Evolutionary conservation across 805 yeast species (phyloP).

Genomic region (Blastobotrys chiropterorum): DNA sequence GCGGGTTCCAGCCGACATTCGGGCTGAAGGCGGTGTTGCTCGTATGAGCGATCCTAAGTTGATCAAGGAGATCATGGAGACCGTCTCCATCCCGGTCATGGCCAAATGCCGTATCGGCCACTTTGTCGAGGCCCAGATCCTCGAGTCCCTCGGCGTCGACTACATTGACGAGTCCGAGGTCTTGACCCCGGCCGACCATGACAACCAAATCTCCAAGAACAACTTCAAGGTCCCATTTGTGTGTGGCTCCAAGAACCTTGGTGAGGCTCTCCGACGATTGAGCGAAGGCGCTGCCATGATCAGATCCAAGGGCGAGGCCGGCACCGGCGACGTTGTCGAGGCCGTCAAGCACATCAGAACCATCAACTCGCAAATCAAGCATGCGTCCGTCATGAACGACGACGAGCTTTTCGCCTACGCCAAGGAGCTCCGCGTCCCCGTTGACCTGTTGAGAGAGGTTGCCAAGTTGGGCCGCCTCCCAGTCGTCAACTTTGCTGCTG

Average conservation of each 20-base stretch:
- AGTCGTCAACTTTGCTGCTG: slow-evolving; percentile 83
- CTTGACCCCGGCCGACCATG: slow-evolving; percentile 73
- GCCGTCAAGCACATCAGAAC: slow-evolving; percentile 69
- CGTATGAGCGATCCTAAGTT: slow-evolving; percentile 81
- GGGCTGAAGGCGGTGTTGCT: slow-evolving; percentile 75
- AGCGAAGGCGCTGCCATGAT: slow-evolving; percentile 84
- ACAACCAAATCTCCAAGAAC: slow-evolving; percentile 54
- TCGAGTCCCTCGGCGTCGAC: slow-evolving; percentile 66
- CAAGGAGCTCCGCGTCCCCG: slow-evolving; percentile 52
- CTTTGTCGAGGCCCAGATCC: slow-evolving; percentile 71
- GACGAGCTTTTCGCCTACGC: slow-evolving; percentile 48
- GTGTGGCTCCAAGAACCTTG: slow-evolving; percentile 76
- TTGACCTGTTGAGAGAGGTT: slow-evolving; percentile 41
- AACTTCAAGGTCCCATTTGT: slow-evolving; percentile 69
- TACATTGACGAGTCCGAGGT: slow-evolving; percentile 84
- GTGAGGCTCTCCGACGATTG: slow-evolving; percentile 75
- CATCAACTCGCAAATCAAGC: slow-evolving; percentile 50
- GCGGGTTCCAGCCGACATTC: slow-evolving; percentile 79
- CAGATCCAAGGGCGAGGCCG: slow-evolving; percentile 85
- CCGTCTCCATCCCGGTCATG: slow-evolving; percentile 56
- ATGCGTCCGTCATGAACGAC: slow-evolving; percentile 38
- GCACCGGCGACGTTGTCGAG: slow-evolving; percentile 80
- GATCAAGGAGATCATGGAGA: slow-evolving; percentile 67
- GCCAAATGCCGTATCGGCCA: slow-evolving; percentile 84
- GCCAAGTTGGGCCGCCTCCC: slow-evolving; percentile 57